These are phyloP conservation scores for Saccharum officinarum DNA, from an alignment of 176 grass and related monocot genomes.

Conservation along the genomic window DNA sequence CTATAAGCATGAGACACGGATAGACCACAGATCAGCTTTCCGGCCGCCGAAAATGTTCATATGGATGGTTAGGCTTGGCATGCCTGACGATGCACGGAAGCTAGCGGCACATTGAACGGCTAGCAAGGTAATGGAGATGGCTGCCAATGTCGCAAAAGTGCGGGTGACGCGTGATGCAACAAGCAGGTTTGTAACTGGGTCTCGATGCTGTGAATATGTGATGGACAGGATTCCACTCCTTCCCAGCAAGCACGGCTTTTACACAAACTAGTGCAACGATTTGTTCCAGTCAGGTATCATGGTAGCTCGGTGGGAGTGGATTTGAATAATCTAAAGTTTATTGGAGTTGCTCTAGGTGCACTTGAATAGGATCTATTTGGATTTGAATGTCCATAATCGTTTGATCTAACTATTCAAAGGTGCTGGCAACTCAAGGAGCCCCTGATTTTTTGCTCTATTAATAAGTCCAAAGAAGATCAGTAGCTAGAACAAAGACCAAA, in stretches of 20 bases:
- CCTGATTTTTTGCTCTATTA: too few species aligned
- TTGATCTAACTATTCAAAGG: too few species aligned
- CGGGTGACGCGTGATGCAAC: slow-evolving; percentile 19
- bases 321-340: too few species aligned
- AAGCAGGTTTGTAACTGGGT: not conserved
- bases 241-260: not conserved
- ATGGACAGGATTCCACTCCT: not conserved
- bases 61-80: not conserved
- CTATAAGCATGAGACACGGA: not conserved
- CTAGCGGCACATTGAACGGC: not conserved
- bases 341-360: too few species aligned
- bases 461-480: too few species aligned
- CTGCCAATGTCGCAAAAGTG: not conserved
- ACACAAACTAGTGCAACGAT: not conserved
- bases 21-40: not conserved
- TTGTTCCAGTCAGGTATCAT: not conserved
- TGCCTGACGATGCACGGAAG: not conserved
- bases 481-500: too few species aligned
- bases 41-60: not conserved
- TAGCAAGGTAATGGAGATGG: not conserved
- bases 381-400: too few species aligned
- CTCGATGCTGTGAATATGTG: not conserved
- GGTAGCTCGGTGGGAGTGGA: not conserved
- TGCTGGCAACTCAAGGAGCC: too few species aligned
- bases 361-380: too few species aligned